Evolutionary conservation across 495 filamentous ascomycete species (phyloP).

Genomic region (Jackrogersella multiformis): DNA sequence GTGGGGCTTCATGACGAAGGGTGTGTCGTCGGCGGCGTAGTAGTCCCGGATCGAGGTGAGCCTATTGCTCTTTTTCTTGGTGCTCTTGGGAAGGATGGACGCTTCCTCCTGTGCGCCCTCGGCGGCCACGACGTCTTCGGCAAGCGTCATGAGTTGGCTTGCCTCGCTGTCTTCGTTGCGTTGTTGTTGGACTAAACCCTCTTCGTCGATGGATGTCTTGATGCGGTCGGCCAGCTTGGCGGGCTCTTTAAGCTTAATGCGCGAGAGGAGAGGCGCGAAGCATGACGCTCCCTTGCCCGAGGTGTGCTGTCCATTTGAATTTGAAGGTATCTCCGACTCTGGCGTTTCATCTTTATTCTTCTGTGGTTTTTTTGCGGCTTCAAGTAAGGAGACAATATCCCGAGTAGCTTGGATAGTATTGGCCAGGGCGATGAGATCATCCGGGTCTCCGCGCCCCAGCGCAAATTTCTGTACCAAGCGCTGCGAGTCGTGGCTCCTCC

Average conservation of each 20-base stretch:
- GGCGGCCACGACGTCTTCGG: constrained; percentile 69
- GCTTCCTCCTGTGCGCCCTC: constrained; percentile 62
- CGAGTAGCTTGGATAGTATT: constrained; percentile 82
- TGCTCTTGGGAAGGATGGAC: constrained; percentile 51
- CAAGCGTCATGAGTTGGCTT: constrained; percentile 71
- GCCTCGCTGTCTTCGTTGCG: constrained; percentile 75
- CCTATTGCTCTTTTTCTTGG: constrained; percentile 52
- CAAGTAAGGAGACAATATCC: constrained; percentile 64
- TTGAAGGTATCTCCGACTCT: neutral
- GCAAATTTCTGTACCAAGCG: constrained; percentile 93
- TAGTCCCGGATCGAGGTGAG: constrained; percentile 55
- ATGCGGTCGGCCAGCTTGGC: constrained; percentile 74
- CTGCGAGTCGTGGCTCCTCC: constrained; percentile 83
- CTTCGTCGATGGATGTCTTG: constrained; percentile 85
- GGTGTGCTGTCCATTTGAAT: neutral
- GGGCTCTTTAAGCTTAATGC: constrained; percentile 75
- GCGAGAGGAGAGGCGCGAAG: constrained; percentile 64
- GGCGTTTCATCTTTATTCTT: neutral
- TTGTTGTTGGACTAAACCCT: constrained; percentile 82
- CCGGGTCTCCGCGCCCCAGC: constrained; percentile 89
- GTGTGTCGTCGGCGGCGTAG: constrained; percentile 66
- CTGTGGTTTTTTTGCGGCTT: constrained; percentile 22
- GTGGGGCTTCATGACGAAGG: constrained; percentile 84
- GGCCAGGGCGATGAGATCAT: constrained; percentile 85
- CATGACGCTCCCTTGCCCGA: constrained; percentile 37